Conservation (phyloP, 768 basidiomycete species). For the Collybiopsis confluens region DNA sequence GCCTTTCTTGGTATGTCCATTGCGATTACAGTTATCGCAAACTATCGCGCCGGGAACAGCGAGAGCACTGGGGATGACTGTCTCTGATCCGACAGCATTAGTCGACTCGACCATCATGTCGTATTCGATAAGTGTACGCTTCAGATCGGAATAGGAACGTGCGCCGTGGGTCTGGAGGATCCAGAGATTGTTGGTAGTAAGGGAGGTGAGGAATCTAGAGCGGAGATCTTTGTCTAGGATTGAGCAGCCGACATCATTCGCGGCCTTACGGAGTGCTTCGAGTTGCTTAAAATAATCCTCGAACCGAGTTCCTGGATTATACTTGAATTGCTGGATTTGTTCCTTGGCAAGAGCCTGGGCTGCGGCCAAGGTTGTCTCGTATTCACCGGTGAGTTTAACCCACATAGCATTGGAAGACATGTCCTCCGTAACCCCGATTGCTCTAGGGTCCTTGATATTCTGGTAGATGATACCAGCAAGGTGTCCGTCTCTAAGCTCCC, state of each 20-base stretch:
- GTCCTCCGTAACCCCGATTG: neutral
- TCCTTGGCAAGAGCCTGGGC: neutral
- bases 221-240: neutral
- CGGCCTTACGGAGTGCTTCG: neutral
- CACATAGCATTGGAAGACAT: neutral
- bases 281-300: neutral
- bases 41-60: no score
- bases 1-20: no score
- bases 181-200: no score
- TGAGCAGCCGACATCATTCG: neutral
- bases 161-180: no score
- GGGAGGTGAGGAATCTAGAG: no score
- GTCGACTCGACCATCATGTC: no score
- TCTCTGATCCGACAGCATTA: no score
- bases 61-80: no score
- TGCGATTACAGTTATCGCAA: no score
- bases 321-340: neutral
- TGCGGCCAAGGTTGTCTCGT: neutral
- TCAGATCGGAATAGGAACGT: no score
- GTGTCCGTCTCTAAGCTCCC: neutral
- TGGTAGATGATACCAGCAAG: conserved; percentile 2
- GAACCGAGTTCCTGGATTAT: neutral
- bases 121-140: no score
- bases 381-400: neutral
- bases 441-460: neutral